Conservation (phyloP, 352 stramenopile species). For the Aphanomyces euteiches region DNA sequence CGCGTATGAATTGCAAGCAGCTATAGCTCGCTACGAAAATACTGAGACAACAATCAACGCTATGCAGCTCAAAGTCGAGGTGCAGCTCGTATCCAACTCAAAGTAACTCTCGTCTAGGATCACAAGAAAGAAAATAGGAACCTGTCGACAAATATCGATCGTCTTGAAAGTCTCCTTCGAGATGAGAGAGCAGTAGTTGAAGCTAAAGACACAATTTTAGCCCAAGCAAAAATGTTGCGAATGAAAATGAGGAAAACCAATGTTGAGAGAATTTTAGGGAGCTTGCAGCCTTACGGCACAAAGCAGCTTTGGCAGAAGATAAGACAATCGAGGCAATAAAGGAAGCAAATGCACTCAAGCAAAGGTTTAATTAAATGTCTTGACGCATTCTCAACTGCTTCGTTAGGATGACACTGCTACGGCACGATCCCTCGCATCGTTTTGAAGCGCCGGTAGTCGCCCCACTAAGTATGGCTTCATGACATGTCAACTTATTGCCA, state of each 20-base stretch:
- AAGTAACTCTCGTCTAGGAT: neutral
- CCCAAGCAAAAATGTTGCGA: neutral
- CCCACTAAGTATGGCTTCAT: too few species aligned
- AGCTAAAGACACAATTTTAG: slow-evolving; percentile 8
- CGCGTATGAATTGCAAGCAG: slow-evolving; percentile 13
- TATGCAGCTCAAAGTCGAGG: neutral
- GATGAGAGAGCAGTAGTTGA: slow-evolving; percentile 11
- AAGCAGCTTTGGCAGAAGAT: neutral
- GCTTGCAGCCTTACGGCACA: neutral
- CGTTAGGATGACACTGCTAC: neutral
- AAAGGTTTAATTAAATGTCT: slow-evolving; percentile 1
- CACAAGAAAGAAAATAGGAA: slow-evolving; percentile 4
- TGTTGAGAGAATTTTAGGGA: neutral
- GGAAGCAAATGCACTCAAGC: slow-evolving; percentile 3
- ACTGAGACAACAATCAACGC: slow-evolving; percentile 4
- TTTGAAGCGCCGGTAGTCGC: too few species aligned
- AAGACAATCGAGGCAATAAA: slow-evolving; percentile 16
- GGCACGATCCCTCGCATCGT: too few species aligned
- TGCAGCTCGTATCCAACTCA: neutral
- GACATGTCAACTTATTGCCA: too few species aligned
- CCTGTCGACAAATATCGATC: slow-evolving; percentile 1
- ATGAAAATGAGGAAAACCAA: neutral
- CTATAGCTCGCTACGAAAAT: slow-evolving; percentile 1
- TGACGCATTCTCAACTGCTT: neutral
- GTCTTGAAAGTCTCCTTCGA: neutral